Percentiles rank a stretch among this genome's conserved stretches.
phyloP scores from a whole-genome alignment of 2,329 filamentous ascomycete genomes.

The Cordyceps militaris region DNA sequence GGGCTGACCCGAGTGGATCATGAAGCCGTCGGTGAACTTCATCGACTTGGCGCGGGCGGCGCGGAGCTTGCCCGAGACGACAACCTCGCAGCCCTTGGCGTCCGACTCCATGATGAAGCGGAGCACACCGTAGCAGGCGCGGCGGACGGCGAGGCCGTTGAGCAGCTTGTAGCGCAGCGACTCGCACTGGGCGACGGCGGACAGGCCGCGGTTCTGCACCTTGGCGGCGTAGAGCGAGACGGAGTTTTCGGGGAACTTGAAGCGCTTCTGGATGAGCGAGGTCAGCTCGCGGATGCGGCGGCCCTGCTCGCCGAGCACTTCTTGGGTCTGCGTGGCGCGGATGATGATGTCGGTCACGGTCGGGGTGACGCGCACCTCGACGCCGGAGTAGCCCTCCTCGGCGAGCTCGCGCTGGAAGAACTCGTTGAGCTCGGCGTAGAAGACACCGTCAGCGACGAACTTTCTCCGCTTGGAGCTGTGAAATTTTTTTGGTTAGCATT shows the following conservation, averaged over 20 bases:
- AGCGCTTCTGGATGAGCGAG: slow-evolving; percentile 99
- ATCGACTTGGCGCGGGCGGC: slow-evolving; percentile 99
- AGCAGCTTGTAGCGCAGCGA: slow-evolving; percentile 99
- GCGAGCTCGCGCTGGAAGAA: slow-evolving; percentile 99
- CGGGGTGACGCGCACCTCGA: slow-evolving; percentile 99
- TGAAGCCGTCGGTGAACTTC: slow-evolving; percentile 99
- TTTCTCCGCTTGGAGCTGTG: slow-evolving; percentile 83
- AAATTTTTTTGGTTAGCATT: slow-evolving; percentile 11
- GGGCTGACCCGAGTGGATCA: slow-evolving; percentile 99
- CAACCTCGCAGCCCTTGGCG: slow-evolving; percentile 99
- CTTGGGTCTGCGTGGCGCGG: slow-evolving; percentile 99
- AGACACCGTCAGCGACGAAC: slow-evolving; percentile 97
- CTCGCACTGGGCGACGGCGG: slow-evolving; percentile 99
- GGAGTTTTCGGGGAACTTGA: slow-evolving; percentile 99
- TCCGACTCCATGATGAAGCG: slow-evolving; percentile 99
- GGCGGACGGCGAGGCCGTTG: slow-evolving; percentile 96
- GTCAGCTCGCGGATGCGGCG: slow-evolving; percentile 99
- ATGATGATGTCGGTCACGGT: slow-evolving; percentile 99
- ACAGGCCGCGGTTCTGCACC: slow-evolving; percentile 99
- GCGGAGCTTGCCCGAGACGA: slow-evolving; percentile 97
- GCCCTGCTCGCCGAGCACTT: slow-evolving; percentile 99
- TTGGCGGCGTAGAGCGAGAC: slow-evolving; percentile 99
- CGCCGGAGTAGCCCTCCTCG: slow-evolving; percentile 99
- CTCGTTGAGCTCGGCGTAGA: slow-evolving; percentile 99
- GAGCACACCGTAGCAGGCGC: slow-evolving; percentile 99